Percentiles rank a stretch among this genome's conserved stretches.
These are phyloP conservation scores for Coriaria nepalensis DNA, from an alignment of 306 rosid genomes.

Conservation along the genomic window DNA sequence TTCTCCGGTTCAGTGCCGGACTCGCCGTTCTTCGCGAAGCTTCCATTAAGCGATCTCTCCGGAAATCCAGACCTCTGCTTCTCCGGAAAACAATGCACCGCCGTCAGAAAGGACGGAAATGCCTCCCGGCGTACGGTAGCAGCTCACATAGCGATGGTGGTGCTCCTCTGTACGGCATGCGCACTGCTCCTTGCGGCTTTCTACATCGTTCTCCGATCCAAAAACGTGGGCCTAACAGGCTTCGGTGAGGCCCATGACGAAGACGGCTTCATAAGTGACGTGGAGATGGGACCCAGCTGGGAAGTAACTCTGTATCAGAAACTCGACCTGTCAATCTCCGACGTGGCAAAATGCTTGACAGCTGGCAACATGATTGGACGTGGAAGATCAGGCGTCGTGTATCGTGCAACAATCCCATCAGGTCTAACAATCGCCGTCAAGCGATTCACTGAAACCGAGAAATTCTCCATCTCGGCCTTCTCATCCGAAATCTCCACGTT, in stretches of 20 bases:
- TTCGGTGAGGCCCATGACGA: slow-evolving; percentile 26
- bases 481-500: slow-evolving; percentile 77
- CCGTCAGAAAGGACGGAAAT: not conserved
- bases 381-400: slow-evolving; percentile 83
- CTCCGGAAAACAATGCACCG: slow-evolving; percentile 36
- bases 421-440: slow-evolving; percentile 60
- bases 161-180: slow-evolving; percentile 58
- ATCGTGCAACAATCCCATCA: slow-evolving; percentile 29
- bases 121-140: slow-evolving; percentile 26
- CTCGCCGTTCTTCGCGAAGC: slow-evolving; percentile 69
- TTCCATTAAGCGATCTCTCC: slow-evolving; percentile 54
- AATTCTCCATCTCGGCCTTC: slow-evolving; percentile 58
- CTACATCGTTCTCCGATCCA: slow-evolving; percentile 37
- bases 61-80: slow-evolving; percentile 66
- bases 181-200: slow-evolving; percentile 57
- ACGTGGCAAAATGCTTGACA: slow-evolving; percentile 47
- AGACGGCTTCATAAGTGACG: slow-evolving; percentile 41
- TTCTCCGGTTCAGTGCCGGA: slow-evolving; percentile 69
- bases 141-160: slow-evolving; percentile 74
- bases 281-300: slow-evolving; percentile 81
- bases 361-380: slow-evolving; percentile 53
- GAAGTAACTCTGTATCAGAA: slow-evolving; percentile 87
- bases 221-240: slow-evolving; percentile 13
- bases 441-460: slow-evolving; percentile 39
- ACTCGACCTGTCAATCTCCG: slow-evolving; percentile 62